These are phyloP conservation scores for Colletotrichum graminicola DNA, from an alignment of 2,329 filamentous ascomycete genomes.

Conservation along the genomic window DNA sequence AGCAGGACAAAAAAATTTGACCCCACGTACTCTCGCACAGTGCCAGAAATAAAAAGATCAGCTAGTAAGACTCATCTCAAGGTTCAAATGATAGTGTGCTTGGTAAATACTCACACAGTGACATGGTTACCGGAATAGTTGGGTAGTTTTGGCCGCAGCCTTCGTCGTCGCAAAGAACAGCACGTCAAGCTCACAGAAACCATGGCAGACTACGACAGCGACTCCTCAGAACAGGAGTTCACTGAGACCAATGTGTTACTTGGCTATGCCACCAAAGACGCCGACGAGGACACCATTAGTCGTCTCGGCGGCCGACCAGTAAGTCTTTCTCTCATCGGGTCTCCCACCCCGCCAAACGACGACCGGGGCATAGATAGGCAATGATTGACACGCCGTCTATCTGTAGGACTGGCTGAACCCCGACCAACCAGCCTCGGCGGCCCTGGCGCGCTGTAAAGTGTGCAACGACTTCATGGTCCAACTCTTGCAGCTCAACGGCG, in stretches of 20 bases:
- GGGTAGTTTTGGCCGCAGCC: not conserved
- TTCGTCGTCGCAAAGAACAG: not conserved
- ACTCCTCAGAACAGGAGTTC: conserved; percentile 74
- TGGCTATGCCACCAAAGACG: conserved; percentile 86
- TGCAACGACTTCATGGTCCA: conserved; percentile 88
- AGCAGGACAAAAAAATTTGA: conserved; percentile 51
- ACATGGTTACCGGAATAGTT: not conserved
- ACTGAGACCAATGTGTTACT: conserved; percentile 89
- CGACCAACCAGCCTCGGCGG: conserved; percentile 77
- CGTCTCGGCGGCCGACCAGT: conserved; percentile 90
- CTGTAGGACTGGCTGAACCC: conserved; percentile 84
- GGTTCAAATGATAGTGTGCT: not conserved
- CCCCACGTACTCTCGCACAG: conserved; percentile 48
- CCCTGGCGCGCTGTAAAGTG: conserved; percentile 85
- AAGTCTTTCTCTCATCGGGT: conserved; percentile 53
- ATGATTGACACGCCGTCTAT: conserved; percentile 4
- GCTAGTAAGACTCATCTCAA: not conserved
- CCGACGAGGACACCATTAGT: conserved; percentile 85
- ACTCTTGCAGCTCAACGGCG: conserved; percentile 90
- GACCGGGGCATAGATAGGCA: conserved; percentile 20
- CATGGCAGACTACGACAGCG: conserved; percentile 87
- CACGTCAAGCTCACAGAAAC: conserved; percentile 21
- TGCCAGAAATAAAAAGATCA: not conserved
- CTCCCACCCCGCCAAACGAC: conserved; percentile 14
- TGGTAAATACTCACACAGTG: not conserved